Base-by-base conservation (phyloP, 2,329 filamentous ascomycete genomes). In the Fusarium sp. region DNA sequence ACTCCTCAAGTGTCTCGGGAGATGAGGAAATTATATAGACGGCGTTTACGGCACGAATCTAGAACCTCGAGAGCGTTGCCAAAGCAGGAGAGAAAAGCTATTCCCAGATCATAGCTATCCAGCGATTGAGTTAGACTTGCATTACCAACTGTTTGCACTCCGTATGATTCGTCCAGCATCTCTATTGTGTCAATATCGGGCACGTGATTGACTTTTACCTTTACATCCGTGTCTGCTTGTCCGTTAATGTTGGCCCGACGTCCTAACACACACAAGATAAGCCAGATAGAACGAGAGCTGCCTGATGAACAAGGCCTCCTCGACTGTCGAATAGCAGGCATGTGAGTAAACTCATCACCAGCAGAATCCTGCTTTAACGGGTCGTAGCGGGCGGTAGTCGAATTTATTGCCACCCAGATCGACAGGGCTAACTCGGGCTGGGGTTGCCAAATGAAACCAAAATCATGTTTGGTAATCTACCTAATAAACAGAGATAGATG, bases 331-430 rank as follows among this genome's bases (percentile, higher is more conserved):
- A 9, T 25, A 7, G 25, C 29, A 24, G 24, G 11, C 41, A 45
- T 25, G 42, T 40, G 50, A 41, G 8, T 19, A 22, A n/a, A 28
- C 26, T 26, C 26, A 47, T 41, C 19, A 4, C 36, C 38, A 53
- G 43, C 15, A 24, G 26, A 53, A 32, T 49, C 41, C 26, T n/a
- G 25, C 22, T 19, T 24, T 32, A 39, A n/a, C 10, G 34, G 19
- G 19, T 19, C 19, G 19, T 19, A 19, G 15, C 9, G 25, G 13
- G 25, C 15, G 24, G 12, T 24, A 36, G 31, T 48, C 52, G 50
- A 43, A 28, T 39, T 34, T 36, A 42, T 65, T 43, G 65, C 67
- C 67, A 70, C 67, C 53, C 24, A 57, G 65, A 70, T 70, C 67
- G 65, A 64, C 67, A 54, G 46, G 59, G 48, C 61, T 65, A 70